Conservation (phyloP, 306 rosid genomes). For the Medicago ruthenica region DNA sequence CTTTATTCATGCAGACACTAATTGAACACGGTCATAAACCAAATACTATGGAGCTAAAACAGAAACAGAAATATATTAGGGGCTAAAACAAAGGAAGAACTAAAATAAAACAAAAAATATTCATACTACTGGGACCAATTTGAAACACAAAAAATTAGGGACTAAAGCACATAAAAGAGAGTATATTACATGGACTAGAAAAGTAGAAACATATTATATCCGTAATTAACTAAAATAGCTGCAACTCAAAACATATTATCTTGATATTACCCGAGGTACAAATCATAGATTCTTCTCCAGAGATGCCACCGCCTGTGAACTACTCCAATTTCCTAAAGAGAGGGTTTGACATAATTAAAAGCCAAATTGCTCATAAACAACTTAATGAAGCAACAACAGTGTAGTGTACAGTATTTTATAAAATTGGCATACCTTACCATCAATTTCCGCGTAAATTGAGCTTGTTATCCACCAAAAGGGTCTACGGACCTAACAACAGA, state of each 20-base stretch:
- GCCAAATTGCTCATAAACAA: constrained; percentile 37
- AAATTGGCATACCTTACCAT: constrained; percentile 79
- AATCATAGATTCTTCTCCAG: constrained; percentile 94
- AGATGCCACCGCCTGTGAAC: constrained; percentile 98
- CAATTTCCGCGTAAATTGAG: constrained; percentile 91
- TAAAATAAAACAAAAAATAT: background rate
- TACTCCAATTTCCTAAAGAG: constrained; percentile 87
- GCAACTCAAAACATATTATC: constrained; percentile 30
- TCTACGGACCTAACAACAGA: constrained; percentile 75
- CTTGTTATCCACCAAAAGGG: constrained; percentile 99
- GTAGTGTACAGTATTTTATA: constrained; percentile 15
- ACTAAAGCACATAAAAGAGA: background rate
- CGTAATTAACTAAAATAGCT: background rate
- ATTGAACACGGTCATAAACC: background rate
- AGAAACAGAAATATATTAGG: background rate
- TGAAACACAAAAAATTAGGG: background rate
- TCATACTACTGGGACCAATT: background rate
- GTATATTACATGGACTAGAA: background rate
- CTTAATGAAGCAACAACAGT: constrained; percentile 16
- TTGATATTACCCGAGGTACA: constrained; percentile 85
- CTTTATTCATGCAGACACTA: background rate
- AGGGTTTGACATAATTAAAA: constrained; percentile 44
- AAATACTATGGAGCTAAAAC: background rate
- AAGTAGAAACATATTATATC: background rate
- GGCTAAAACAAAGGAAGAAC: background rate